A percentile compares a stretch with the other conserved stretches of the same genome.
These are phyloP conservation scores for Trichoderma sp. DNA, from an alignment of 2,329 filamentous ascomycete species.

Conservation along the genomic window DNA sequence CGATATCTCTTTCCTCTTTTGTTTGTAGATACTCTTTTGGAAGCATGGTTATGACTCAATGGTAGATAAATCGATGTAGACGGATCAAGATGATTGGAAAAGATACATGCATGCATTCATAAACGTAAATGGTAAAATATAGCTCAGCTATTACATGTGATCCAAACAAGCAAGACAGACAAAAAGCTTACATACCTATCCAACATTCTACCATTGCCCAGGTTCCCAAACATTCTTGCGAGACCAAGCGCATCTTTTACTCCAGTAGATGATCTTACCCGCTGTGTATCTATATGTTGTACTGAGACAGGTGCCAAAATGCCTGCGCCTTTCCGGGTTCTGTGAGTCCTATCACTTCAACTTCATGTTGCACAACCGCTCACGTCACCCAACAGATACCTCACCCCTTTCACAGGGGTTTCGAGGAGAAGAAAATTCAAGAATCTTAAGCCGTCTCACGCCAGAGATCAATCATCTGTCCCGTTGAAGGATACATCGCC, in stretches of 20 bases:
- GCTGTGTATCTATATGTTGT: background rate
- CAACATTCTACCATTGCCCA: background rate
- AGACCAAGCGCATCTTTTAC: background rate
- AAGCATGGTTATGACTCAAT: background rate
- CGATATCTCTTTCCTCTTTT: background rate
- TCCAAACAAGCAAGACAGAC: background rate
- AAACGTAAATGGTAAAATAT: background rate
- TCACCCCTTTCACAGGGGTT: background rate
- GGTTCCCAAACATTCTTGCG: background rate
- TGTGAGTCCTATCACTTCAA: background rate
- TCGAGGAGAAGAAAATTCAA: background rate
- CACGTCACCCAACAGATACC: background rate
- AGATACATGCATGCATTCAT: background rate
- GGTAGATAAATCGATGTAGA: background rate
- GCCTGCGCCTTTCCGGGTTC: background rate
- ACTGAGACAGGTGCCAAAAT: background rate
- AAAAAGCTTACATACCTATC: background rate
- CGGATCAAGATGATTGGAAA: background rate
- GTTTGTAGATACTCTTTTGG: background rate
- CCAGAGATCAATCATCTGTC: constrained; percentile 48
- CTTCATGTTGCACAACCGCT: background rate
- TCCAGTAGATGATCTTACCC: background rate
- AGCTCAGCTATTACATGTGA: background rate
- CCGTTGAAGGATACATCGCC: constrained; percentile 43
- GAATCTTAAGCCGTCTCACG: constrained; percentile 33